Evolutionary conservation across 176 grass and related monocot genomes (phyloP), one percentile per base, ranked within the genome.

Genomic region (Avena insularis): DNA sequence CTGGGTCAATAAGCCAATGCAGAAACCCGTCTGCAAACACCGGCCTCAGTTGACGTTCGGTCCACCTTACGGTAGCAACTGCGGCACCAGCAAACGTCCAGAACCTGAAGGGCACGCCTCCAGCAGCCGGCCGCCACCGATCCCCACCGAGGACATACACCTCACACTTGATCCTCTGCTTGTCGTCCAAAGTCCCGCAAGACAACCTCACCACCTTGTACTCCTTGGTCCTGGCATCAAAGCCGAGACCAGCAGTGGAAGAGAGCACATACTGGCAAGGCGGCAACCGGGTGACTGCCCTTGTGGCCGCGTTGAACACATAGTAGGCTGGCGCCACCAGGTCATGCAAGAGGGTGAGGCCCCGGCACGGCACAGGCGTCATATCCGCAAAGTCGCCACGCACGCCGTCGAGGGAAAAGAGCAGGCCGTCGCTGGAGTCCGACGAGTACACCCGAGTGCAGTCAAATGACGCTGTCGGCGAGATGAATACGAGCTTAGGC

Each of bases 31-130:
- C 6, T 0, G 27, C 55, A 51, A 81, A 71, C 29, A 87, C 78
- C 8, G 85, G 78, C 12, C 17, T 7, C 3, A 58, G 27, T 12
- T 45, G 23, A 43, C 70, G 20, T 5, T n/a, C 19, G 5, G 17
- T 38, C 5, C 48, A 14, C 1, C 19, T 5, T 35, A 45, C 54
- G 2, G 0, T 86, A 9, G 43, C 0, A 12, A 79, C 20, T 1
- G 77, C 8, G 1, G 21, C 10, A 0, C 2, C 0, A 23, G 6
- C 53, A 59, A 51, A 35, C 0, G 2, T 35, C 53, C 35, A 36
- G 38, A 86, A 86, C 25, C 77, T 86, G n/a, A 71, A 86, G 36
- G 65, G 64, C 25, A 86, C 54, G 33, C 65, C 77, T n/a, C 65
- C 65, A 49, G 53, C 77, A 35, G 65, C 64, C 11, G 77, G 38